These are phyloP conservation scores for Phylloporus sp. DNA, from an alignment of 768 basidiomycete genomes.

Conservation along the genomic window DNA sequence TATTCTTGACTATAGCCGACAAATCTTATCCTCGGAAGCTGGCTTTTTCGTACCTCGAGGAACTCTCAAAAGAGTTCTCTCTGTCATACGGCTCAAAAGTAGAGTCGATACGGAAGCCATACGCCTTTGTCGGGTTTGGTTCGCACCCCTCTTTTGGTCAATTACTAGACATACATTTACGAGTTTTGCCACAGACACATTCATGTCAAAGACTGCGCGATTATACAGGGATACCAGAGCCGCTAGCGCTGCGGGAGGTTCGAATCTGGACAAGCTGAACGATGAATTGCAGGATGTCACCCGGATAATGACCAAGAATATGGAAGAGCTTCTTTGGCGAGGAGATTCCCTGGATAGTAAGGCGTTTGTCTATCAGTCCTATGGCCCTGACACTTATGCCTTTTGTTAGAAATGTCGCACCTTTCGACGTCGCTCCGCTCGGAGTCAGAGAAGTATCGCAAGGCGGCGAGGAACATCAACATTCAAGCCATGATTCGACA, in stretches of 20 bases:
- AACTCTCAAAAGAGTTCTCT: conserved; percentile 94
- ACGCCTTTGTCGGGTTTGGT: conserved; percentile 99
- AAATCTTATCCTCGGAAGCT: conserved; percentile 96
- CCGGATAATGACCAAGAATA: conserved; percentile 99
- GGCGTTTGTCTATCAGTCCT: conserved; percentile 26
- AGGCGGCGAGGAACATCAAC: conserved; percentile 93
- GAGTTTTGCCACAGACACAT: conserved; percentile 67
- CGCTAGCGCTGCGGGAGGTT: conserved; percentile 60
- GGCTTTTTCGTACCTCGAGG: conserved; percentile 95
- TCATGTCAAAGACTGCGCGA: conserved; percentile 97
- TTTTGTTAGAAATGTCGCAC: conserved; percentile 84
- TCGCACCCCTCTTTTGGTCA: conserved; percentile 27
- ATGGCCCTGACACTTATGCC: neutral
- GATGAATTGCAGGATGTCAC: conserved; percentile 98
- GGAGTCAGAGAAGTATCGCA: conserved; percentile 97
- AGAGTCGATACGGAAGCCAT: conserved; percentile 90
- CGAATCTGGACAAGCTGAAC: conserved; percentile 81
- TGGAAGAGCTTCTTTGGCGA: conserved; percentile 98
- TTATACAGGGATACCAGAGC: conserved; percentile 93
- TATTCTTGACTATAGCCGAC: conserved; percentile 93
- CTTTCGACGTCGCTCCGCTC: conserved; percentile 90
- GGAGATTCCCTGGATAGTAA: conserved; percentile 94
- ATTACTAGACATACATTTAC: conserved; percentile 2
- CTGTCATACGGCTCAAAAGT: conserved; percentile 91
- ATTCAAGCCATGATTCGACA: conserved; percentile 90